Conservation (phyloP, 352 stramenopile genomes). For the Hyaloperonospora arabidopsidis region DNA sequence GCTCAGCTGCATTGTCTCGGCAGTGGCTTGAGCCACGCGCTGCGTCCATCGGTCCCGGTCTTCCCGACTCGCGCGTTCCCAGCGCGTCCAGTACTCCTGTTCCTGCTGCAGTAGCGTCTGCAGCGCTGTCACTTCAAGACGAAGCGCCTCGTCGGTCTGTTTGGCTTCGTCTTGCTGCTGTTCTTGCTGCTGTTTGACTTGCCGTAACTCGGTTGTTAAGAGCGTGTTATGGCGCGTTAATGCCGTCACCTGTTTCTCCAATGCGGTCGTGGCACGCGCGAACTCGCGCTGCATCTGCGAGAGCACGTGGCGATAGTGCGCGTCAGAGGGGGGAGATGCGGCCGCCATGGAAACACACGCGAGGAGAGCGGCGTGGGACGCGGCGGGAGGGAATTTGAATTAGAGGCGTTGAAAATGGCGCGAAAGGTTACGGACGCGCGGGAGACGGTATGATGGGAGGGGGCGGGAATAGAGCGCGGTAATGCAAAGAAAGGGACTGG, state of each 20-base stretch:
- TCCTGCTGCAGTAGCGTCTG: slow-evolving; percentile 42
- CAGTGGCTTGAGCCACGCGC: slow-evolving; percentile 28
- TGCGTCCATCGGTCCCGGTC: slow-evolving; percentile 31
- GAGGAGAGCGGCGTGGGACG: not conserved
- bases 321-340: slow-evolving; percentile 7
- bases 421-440: too few relatives aligned
- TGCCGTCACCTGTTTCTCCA: slow-evolving; percentile 48
- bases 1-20: slow-evolving; percentile 24
- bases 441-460: too few relatives aligned
- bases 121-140: slow-evolving; percentile 30
- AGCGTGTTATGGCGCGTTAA: slow-evolving; percentile 50
- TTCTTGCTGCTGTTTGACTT: slow-evolving; percentile 12
- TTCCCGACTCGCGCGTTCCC: slow-evolving; percentile 15
- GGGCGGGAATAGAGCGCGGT: too few relatives aligned
- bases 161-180: slow-evolving; percentile 11
- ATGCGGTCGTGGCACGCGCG: slow-evolving; percentile 32
- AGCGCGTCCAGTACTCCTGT: slow-evolving; percentile 36
- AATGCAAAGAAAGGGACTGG: too few relatives aligned
- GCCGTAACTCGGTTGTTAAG: slow-evolving; percentile 22
- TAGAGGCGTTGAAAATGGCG: too few relatives aligned
- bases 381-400: not conserved
- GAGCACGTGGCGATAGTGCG: slow-evolving; percentile 45
- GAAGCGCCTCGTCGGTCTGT: slow-evolving; percentile 20
- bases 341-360: not conserved
- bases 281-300: slow-evolving; percentile 62